Base-by-base conservation (phyloP, 2,329 filamentous ascomycete species). In the Trichoderma hamatum region DNA sequence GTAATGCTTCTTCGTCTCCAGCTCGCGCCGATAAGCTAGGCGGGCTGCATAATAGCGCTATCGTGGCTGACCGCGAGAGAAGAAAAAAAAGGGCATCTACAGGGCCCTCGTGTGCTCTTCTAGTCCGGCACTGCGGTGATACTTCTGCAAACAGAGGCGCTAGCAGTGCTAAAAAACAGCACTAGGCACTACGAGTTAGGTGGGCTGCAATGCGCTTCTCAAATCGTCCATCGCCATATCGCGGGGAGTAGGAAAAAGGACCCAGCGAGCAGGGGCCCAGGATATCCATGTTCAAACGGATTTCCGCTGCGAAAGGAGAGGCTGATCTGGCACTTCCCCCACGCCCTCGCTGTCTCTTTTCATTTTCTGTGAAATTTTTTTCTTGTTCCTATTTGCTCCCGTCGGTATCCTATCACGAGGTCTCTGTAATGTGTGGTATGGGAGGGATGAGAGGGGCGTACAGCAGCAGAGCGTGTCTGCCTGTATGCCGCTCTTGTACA, bases 21-120 rank as follows among this genome's bases (percentile, higher is more conserved):
- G 39, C 39, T 26, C 62, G 24, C 54, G 51, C 28, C 32, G 30
- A 14, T 32, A 30, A 34, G 21, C 24, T 16, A 49, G 21, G 34
- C 61, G 26, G 52, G 52, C 26, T 66, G 63, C 63, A 65, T 65
- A 24, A 49, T 13, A 5, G 51, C 49, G 62, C 62, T 65, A 65
- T 65, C 62, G 21, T 39, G 39, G 63, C 63, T 65, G 62, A 65
- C 52, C 28, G 51, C 43, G 10, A 28, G 63, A 56, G 56, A 26
- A 43, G 19, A 10, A 43, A 39, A 43, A n/a, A 3, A 30, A 30
- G 9, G 26, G 34, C 54, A 62, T 62, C 43, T 32, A 24, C 36
- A 62, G 30, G 30, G n/a, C 58, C 43, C 43, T 49, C 43, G 14
- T 49, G n/a, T 30, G 24, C 26, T 19, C 49, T 26, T 54, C 21